phyloP scores from a whole-genome alignment of 2,329 filamentous ascomycete species.

The Fusarium pseudonygamai region DNA sequence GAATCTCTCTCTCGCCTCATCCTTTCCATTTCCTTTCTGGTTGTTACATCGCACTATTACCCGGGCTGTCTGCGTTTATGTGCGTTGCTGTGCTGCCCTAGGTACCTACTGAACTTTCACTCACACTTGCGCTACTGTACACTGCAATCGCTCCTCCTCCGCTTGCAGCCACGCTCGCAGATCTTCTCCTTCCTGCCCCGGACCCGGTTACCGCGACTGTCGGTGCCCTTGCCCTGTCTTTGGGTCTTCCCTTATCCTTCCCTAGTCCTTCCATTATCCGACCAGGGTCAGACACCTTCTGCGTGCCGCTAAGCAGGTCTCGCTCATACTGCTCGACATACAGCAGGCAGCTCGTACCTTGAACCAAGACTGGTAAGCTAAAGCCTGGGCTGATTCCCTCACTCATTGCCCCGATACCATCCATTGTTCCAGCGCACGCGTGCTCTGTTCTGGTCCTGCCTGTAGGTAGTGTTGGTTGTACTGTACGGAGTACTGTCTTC shows the following conservation, averaged over 20 bases:
- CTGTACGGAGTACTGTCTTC: neutral
- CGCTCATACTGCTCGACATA: constrained; percentile 26
- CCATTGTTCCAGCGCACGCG: constrained; percentile 39
- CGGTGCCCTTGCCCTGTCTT: constrained; percentile 31
- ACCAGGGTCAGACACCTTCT: constrained; percentile 37
- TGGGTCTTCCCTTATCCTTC: constrained; percentile 35
- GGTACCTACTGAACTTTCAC: neutral
- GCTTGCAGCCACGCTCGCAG: constrained; percentile 41
- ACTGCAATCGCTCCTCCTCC: constrained; percentile 33
- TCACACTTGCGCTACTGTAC: constrained; percentile 4
- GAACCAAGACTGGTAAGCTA: constrained; percentile 30
- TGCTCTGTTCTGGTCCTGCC: constrained; percentile 26
- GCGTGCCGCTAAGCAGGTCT: constrained; percentile 37
- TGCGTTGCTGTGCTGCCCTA: neutral
- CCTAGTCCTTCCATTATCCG: constrained; percentile 36
- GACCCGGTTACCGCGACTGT: constrained; percentile 38
- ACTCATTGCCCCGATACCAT: constrained; percentile 39
- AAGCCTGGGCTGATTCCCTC: constrained; percentile 34
- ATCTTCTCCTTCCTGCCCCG: constrained; percentile 37
- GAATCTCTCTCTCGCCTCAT: neutral
- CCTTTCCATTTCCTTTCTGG: neutral
- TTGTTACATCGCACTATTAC: constrained; percentile 27
- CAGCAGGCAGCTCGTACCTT: constrained; percentile 26
- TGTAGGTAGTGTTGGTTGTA: constrained; percentile 7
- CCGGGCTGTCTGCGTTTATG: neutral